Conservation (phyloP, 202 grass and related monocot genomes). For the Carex arenaria region DNA sequence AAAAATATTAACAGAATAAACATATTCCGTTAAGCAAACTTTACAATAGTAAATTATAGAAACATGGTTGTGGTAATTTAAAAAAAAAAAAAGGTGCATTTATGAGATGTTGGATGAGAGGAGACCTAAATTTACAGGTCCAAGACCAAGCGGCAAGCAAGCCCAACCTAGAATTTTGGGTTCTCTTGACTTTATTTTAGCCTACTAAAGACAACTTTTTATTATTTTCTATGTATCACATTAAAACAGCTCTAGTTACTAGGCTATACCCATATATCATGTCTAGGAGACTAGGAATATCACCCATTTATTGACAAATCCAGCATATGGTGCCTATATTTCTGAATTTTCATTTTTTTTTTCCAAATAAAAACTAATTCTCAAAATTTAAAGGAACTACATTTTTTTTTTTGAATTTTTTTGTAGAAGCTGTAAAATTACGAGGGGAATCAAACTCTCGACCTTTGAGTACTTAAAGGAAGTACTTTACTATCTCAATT, state of each 20-base stretch:
- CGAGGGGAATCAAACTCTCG: too few species aligned
- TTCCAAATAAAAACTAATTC: too few species aligned
- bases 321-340: background rate
- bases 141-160: background rate
- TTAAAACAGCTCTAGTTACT: background rate
- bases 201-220: too few species aligned
- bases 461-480: too few species aligned
- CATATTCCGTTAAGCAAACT: too few species aligned
- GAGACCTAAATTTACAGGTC: conserved; percentile 23
- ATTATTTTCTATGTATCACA: too few species aligned
- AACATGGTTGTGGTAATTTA: background rate
- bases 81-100: background rate
- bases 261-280: background rate
- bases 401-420: too few species aligned
- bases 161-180: background rate
- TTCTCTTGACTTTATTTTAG: background rate
- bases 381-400: too few species aligned
- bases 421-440: too few species aligned
- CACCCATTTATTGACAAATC: background rate
- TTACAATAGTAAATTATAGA: too few species aligned
- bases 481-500: too few species aligned
- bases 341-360: background rate
- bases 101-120: conserved; percentile 7
- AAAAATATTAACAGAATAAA: too few species aligned
- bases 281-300: background rate